Evolutionary conservation across 176 grass and related monocot species (phyloP), one percentile per base, ranked within the genome.

Genomic region (Phragmites australis): DNA sequence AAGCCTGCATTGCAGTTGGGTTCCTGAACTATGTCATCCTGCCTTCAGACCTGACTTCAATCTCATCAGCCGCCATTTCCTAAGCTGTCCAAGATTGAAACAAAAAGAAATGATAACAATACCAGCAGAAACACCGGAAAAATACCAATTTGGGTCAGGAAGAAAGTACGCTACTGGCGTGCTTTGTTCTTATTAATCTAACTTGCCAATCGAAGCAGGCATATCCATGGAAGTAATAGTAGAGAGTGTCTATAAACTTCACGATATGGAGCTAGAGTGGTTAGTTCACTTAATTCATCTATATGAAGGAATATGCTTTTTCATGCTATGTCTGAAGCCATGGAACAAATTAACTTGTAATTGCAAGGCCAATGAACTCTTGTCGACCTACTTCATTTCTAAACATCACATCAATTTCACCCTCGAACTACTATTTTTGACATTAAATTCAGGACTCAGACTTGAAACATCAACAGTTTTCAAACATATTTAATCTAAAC

Each of bases 1-100:
- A 63, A 75, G 77, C 34, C 70, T 75, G 49, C 27, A 60, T 75
- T 70, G 56, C 69, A 70, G 78, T 76, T 89, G 70, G 72, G 80
- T 66, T 72, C 55, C 70, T 76, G 82, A 81, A 55, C 72, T 89
- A 70, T 3, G 53, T 76, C 81, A 76, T 72, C 64, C 71, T 77
- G 56, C 82, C 57, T 84, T 41, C 14, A 3, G 32, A 34, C 55
- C 15, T 52, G 18, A 57, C 39, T 64, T 60, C 81, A 46, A 60
- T 80, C 39, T 75, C 27, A 74, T 27, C 44, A 21, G 44, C 52
- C 41, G 51, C 42, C 77, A 72, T 58, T 42, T 77, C 77, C 82
- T 85, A 89, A 49, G 22, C 87, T 85, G 82, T 45, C 65, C 32
- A 70, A 37, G 32, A 49, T 29, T 2, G 53, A 41, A 66, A 44